A percentile compares a stretch with the other conserved stretches of the same genome.
Conservation (phyloP, 1,284 basidiomycete genomes). For the Stygiomarasmius scandens region DNA sequence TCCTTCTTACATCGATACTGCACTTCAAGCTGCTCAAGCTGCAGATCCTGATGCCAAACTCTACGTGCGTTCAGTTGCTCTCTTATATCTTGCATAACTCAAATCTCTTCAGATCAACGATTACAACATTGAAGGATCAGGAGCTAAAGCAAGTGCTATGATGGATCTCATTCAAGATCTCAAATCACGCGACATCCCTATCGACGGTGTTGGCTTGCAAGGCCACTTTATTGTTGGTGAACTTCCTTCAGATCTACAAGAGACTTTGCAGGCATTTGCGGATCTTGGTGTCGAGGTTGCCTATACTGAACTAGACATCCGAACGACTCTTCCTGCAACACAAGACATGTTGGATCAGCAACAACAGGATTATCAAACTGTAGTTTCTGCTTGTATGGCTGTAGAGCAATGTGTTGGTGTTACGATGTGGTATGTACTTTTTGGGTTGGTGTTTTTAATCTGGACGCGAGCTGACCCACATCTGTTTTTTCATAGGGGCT, state of each 20-base stretch:
- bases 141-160: slow-evolving; percentile 39
- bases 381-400: slow-evolving; percentile 46
- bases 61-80: slow-evolving; percentile 30
- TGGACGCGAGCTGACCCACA: no score
- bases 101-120: slow-evolving; percentile 33
- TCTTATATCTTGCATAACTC: no score
- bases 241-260: slow-evolving; percentile 38
- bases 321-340: slow-evolving; percentile 54
- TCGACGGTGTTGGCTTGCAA: slow-evolving; percentile 46
- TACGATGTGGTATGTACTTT: not conserved
- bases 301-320: slow-evolving; percentile 56
- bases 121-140: slow-evolving; percentile 37
- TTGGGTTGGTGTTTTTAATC: not conserved
- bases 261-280: slow-evolving; percentile 48
- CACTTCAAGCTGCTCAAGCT: slow-evolving; percentile 42
- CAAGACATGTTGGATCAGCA: slow-evolving; percentile 49
- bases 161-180: slow-evolving; percentile 37
- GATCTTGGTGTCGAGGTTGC: slow-evolving; percentile 52
- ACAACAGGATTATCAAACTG: slow-evolving; percentile 48
- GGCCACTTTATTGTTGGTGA: slow-evolving; percentile 54
- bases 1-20: slow-evolving; percentile 38
- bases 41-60: slow-evolving; percentile 46
- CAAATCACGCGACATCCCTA: slow-evolving; percentile 35
- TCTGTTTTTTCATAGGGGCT: no score
- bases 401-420: slow-evolving; percentile 45